Evolutionary conservation across 805 yeast genomes (phyloP).

Genomic region (Martiniozyma abietophila): DNA sequence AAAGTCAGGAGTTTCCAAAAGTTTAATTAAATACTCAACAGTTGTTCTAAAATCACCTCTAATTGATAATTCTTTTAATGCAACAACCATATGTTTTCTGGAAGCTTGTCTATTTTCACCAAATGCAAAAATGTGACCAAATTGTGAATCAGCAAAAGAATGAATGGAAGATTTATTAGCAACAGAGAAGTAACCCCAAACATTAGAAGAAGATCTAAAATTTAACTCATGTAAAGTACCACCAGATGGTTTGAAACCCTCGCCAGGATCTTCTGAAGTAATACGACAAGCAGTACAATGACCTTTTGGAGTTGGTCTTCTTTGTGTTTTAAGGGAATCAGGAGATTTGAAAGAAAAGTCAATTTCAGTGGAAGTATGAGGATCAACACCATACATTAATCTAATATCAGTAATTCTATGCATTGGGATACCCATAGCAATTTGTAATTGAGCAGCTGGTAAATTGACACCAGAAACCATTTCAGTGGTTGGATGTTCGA

Average conservation of each 20-base stretch:
- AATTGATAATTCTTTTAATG: conserved; percentile 89
- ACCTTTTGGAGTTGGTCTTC: conserved; percentile 93
- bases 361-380: conserved; percentile 80
- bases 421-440: conserved; percentile 99
- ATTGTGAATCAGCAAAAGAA: conserved; percentile 96
- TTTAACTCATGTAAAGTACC: conserved; percentile 95
- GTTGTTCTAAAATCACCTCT: conserved; percentile 99
- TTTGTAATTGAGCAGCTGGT: conserved; percentile 97
- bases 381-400: conserved; percentile 89
- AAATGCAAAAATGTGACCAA: conserved; percentile 97
- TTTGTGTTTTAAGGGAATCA: conserved; percentile 65
- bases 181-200: conserved; percentile 99
- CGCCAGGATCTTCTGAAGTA: conserved; percentile 98
- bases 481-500: conserved; percentile 99
- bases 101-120: conserved; percentile 98
- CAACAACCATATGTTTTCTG: conserved; percentile 98
- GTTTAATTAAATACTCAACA: conserved; percentile 90
- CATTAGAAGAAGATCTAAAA: conserved; percentile 94
- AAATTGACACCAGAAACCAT: conserved; percentile 98
- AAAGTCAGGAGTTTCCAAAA: conserved; percentile 92
- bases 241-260: conserved; percentile 97
- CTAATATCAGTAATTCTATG: conserved; percentile 92
- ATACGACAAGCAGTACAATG: conserved; percentile 99
- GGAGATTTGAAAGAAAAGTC: conserved; percentile 82
- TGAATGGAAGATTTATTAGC: conserved; percentile 95